Conservation (phyloP, 1,284 basidiomycete genomes). For the Cryptococcus hybrid region DNA sequence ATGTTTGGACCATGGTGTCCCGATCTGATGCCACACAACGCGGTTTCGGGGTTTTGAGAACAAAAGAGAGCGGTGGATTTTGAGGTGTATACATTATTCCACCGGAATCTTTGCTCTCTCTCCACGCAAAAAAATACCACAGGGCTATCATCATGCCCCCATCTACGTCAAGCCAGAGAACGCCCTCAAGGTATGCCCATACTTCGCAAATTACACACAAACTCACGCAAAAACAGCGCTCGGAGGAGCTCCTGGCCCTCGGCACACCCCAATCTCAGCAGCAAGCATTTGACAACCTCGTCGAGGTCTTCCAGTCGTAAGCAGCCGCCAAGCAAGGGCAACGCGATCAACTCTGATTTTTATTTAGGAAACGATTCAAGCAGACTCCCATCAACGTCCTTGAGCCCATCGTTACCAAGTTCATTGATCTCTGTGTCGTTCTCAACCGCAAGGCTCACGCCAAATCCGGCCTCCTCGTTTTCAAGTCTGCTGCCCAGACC, state of each 20-base stretch:
- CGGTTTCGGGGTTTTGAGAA: no score
- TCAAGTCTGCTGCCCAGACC: constrained; percentile 95
- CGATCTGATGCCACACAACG: no score
- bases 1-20: no score
- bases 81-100: no score
- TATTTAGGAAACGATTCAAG: constrained; percentile 75
- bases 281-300: constrained; percentile 50
- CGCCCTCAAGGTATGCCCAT: constrained; percentile 47
- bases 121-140: no score
- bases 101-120: no score
- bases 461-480: constrained; percentile 88
- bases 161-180: constrained; percentile 52
- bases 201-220: not conserved
- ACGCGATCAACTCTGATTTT: not conserved
- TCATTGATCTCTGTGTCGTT: constrained; percentile 91
- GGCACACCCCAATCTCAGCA: constrained; percentile 47
- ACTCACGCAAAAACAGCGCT: constrained; percentile 28
- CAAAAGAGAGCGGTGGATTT: no score
- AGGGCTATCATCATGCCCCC: constrained; percentile 34
- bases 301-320: constrained; percentile 50
- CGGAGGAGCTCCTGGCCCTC: constrained; percentile 50
- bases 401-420: constrained; percentile 87
- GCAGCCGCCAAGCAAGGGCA: constrained; percentile 8
- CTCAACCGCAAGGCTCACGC: constrained; percentile 91
- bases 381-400: constrained; percentile 83